A percentile compares a stretch with the other conserved stretches of the same genome.
Evolutionary conservation across 192 early-diverging fungal species (phyloP).

Genomic region (Coemansia sp.): DNA sequence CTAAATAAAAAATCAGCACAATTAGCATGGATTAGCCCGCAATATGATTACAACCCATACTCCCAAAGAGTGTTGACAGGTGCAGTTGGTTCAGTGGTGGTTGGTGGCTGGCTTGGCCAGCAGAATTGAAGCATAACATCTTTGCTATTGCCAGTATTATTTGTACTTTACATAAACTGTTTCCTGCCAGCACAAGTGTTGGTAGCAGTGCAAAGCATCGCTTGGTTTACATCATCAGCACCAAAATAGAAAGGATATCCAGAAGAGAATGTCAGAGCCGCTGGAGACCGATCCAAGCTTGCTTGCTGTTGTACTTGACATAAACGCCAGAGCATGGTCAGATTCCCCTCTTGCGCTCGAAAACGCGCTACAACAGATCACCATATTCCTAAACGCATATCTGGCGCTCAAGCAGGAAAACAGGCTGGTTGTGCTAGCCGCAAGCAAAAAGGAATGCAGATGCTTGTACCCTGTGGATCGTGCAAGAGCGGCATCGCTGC

Average conservation of each 20-base stretch:
- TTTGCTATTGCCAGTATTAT: not conserved
- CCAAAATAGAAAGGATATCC: not conserved
- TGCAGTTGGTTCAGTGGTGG: too few relatives aligned
- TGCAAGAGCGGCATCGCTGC: slow-evolving; percentile 1
- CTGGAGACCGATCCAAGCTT: slow-evolving; percentile 68
- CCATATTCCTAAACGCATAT: slow-evolving; percentile 92
- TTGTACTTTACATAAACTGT: not conserved
- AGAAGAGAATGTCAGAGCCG: slow-evolving; percentile 30
- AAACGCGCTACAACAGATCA: slow-evolving; percentile 71
- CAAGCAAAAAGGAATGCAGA: slow-evolving; percentile 28
- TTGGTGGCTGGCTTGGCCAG: not conserved
- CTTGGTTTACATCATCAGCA: too few relatives aligned
- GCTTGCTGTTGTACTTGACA: slow-evolving; percentile 81
- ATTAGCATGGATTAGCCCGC: too few relatives aligned
- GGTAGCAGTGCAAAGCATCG: too few relatives aligned
- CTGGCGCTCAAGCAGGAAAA: slow-evolving; percentile 87
- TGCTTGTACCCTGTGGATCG: slow-evolving; percentile 42
- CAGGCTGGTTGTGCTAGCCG: slow-evolving; percentile 79
- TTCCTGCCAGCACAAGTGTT: too few relatives aligned
- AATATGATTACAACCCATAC: not conserved
- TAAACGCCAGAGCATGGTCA: slow-evolving; percentile 77
- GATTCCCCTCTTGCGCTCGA: slow-evolving; percentile 61
- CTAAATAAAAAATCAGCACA: too few relatives aligned
- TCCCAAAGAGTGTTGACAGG: too few relatives aligned
- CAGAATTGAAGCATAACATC: not conserved